These are phyloP conservation scores for Hortaea werneckii DNA, from an alignment of 2,329 filamentous ascomycete species.

Conservation along the genomic window DNA sequence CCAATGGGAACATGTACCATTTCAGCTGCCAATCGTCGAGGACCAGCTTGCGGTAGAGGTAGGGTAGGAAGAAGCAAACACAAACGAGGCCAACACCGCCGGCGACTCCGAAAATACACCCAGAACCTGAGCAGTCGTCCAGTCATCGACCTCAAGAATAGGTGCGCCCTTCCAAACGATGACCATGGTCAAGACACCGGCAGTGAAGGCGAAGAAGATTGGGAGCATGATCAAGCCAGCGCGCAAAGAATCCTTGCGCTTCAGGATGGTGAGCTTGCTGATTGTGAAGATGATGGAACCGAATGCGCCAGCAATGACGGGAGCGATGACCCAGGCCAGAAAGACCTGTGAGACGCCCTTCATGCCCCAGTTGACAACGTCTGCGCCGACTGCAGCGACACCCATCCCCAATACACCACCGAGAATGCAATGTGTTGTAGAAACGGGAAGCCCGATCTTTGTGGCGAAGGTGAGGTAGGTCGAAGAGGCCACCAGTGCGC, in stretches of 20 bases:
- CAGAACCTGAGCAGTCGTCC: slow-evolving; percentile 32
- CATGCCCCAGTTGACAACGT: slow-evolving; percentile 28
- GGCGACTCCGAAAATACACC: slow-evolving; percentile 47
- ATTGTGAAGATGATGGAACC: slow-evolving; percentile 38
- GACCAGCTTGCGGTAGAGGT: slow-evolving; percentile 42
- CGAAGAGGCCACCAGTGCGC: slow-evolving; percentile 33
- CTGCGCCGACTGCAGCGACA: slow-evolving; percentile 17
- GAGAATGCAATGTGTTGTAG: slow-evolving; percentile 47
- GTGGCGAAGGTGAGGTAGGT: slow-evolving; percentile 46
- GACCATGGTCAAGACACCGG: slow-evolving; percentile 42
- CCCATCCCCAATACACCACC: slow-evolving; percentile 40
- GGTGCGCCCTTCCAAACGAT: slow-evolving; percentile 37
- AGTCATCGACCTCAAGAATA: slow-evolving; percentile 5
- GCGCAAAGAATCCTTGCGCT: slow-evolving; percentile 37
- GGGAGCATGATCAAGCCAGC: slow-evolving; percentile 40
- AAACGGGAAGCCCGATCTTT: slow-evolving; percentile 42
- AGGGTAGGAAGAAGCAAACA: slow-evolving; percentile 47
- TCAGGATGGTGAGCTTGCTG: slow-evolving; percentile 39
- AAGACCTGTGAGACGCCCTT: slow-evolving; percentile 26
- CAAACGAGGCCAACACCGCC: slow-evolving; percentile 41
- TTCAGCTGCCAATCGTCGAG: slow-evolving; percentile 49
- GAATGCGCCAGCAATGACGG: slow-evolving; percentile 36
- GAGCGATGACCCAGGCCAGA: slow-evolving; percentile 27
- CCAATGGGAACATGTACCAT: slow-evolving; percentile 41
- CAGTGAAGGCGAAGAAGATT: slow-evolving; percentile 36